Base-by-base conservation (phyloP, 2,329 filamentous ascomycete species). In the Microsporum ferrugineum region DNA sequence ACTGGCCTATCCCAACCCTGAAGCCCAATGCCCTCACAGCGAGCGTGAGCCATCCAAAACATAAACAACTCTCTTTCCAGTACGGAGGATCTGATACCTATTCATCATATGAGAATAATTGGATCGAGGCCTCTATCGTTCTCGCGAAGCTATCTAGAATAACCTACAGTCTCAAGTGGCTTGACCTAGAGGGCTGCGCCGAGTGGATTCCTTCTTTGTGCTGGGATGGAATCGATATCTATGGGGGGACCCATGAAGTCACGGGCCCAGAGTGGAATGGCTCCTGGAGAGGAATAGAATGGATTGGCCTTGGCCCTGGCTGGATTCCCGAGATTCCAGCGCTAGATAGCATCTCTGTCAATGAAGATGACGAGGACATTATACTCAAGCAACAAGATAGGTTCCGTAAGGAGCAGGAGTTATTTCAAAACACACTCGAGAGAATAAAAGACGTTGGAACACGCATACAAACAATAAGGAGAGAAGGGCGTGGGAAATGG, bases 181-280 rank as follows among this genome's bases (percentile, higher is more conserved):
- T 86, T 1, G 84, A 86, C 65, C 71, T 86, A 0, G 81, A 84
- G 68, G 83, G 83, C 6, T 86, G 84, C 66, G 70, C 69, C 2
- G 72, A 75, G 27, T 86, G 84, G 84, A 67, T 80, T 36, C 72
- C 75, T 14, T 81, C 82, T 0, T 68, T 86, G 34, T 76, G 70
- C 31, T 81, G 76, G 75, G 71, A 70, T 8, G 69, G 70, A 4
- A 62, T 61, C 14, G 70, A 68, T 2, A 66, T 69, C 2, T 61
- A 71, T 31, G 71, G 70, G 2, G 63, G 69, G 14, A 55, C 31
- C 10, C 68, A 69, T 17, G 63, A 63, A n/a, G 55, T 64, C 7
- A 63, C 69, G 4, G 72, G 74, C 0, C 73, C 76, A 1, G 76
- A 79, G 51, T 79, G 77, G 76, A 78, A 75, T 59, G 70, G 71